Percentiles rank a stretch among this genome's conserved stretches.
These are phyloP conservation scores for Neophaeococcomyces mojaviensis DNA, from an alignment of 2,329 filamentous ascomycete genomes.

Conservation along the genomic window DNA sequence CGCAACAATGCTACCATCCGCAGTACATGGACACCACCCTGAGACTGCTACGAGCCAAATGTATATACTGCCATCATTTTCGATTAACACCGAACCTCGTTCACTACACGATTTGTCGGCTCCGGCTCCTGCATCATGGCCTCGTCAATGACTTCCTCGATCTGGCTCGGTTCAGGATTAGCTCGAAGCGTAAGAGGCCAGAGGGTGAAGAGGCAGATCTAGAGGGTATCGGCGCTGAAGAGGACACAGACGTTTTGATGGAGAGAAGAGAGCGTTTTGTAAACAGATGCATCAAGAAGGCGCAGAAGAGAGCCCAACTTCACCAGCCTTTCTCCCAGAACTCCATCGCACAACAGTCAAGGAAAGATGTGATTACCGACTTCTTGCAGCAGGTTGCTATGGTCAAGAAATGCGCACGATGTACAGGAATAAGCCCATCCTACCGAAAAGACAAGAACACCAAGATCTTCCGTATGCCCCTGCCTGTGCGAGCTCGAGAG, in stretches of 20 bases:
- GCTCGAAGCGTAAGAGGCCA: conserved; percentile 17
- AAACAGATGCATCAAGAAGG: conserved; percentile 58
- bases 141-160: conserved; percentile 57
- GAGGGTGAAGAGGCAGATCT: conserved; percentile 45
- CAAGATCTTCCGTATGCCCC: conserved; percentile 84
- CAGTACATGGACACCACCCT: conserved; percentile 90
- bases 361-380: conserved; percentile 68
- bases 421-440: conserved; percentile 61
- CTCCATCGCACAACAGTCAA: conserved; percentile 70
- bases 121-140: conserved; percentile 78
- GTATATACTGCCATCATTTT: conserved; percentile 82
- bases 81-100: conserved; percentile 69
- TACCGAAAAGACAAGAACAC: conserved; percentile 86
- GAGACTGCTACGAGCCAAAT: conserved; percentile 76
- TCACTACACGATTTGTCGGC: conserved; percentile 73
- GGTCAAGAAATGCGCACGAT: conserved; percentile 62
- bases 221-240: conserved; percentile 52
- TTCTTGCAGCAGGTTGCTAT: conserved; percentile 69
- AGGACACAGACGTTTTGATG: conserved; percentile 45
- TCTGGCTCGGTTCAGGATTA: conserved; percentile 40
- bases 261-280: conserved; percentile 61
- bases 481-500: conserved; percentile 63
- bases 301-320: conserved; percentile 30
- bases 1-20: conserved; percentile 90
- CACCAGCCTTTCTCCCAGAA: conserved; percentile 48